Base-by-base conservation (phyloP, 2,329 filamentous ascomycete genomes). In the Aspergillus bombycis region DNA sequence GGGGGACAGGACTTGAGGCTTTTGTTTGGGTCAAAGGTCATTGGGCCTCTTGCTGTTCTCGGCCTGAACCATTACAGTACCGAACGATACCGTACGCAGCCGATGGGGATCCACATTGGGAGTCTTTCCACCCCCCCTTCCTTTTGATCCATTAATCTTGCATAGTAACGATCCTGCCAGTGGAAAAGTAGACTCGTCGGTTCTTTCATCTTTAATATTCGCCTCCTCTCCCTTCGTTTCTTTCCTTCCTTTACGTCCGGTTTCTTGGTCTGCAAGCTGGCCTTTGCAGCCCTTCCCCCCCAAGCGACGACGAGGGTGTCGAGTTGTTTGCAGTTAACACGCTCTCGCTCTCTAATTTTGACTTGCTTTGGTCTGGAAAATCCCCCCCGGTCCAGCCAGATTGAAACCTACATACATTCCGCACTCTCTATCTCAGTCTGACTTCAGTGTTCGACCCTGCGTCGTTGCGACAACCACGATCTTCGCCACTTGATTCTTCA, bases 181-280 rank as follows among this genome's bases (percentile, higher is more conserved):
- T 46, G 43, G 43, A 32, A 30, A 55, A 54, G 28, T 61, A 46
- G 60, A 61, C 60, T 57, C 36, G 58, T 61, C 60, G 26, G 34
- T 32, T 57, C 45, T 38, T 55, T 64, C 61, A 34, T 58, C 32
- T 45, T 36, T 41, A 55, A 55, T 55, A 55, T 36, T 36, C 56
- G 45, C 43, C 57, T 55, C 61, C 50, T 59, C 45, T 41, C 66
- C 60, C 56, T 26, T 32, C n/a, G 34, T 58, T 48, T 41, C 19
- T 32, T 57, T 26, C 30, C 21, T 61, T 26, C 38, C 61, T 62
- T 53, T 34, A 53, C 50, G 34, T 38, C 32, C 11, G 21, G n/a
- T 55, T 21, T 36, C 21, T 23, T 54, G 52, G 57, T 63, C 67
- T 70, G 69, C 68, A 67, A 68, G 68, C 67, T 69, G 65, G 67